These are phyloP conservation scores for Tuctoria greenei DNA, from an alignment of 176 grass and related monocot species.

Conservation along the genomic window DNA sequence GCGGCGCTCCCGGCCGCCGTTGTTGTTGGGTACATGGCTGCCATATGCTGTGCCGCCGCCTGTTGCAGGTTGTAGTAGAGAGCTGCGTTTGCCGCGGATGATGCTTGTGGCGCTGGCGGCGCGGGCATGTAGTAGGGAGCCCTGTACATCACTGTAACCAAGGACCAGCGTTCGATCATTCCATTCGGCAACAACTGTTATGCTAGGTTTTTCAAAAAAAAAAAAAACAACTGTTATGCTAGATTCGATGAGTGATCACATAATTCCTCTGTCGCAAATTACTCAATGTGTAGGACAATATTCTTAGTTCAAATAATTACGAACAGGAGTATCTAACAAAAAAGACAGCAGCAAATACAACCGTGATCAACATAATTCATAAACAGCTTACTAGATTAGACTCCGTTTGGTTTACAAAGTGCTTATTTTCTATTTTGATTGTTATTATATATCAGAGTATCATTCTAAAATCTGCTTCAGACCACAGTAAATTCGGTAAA, in stretches of 20 bases:
- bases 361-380: not conserved
- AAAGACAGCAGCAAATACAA: not conserved
- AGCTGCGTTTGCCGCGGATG: not conserved
- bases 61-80: conserved; percentile 21
- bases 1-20: not conserved
- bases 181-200: not conserved
- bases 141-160: conserved; percentile 39
- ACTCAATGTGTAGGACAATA: too few relatives aligned
- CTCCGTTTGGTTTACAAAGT: too few relatives aligned
- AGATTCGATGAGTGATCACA: not conserved
- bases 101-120: not conserved
- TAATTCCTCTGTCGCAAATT: too few relatives aligned
- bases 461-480: too few relatives aligned
- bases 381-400: too few relatives aligned
- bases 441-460: too few relatives aligned
- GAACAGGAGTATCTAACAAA: not conserved
- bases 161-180: not conserved
- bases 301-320: too few relatives aligned
- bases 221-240: not conserved
- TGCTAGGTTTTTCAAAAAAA: too few relatives aligned
- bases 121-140: conserved; percentile 28
- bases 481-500: too few relatives aligned
- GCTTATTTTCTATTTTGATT: too few relatives aligned
- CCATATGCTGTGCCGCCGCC: not conserved
- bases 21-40: conserved; percentile 13